Conservation (phyloP, 163 green algal genomes). For the Chlamydomonas reinhardtii region DNA sequence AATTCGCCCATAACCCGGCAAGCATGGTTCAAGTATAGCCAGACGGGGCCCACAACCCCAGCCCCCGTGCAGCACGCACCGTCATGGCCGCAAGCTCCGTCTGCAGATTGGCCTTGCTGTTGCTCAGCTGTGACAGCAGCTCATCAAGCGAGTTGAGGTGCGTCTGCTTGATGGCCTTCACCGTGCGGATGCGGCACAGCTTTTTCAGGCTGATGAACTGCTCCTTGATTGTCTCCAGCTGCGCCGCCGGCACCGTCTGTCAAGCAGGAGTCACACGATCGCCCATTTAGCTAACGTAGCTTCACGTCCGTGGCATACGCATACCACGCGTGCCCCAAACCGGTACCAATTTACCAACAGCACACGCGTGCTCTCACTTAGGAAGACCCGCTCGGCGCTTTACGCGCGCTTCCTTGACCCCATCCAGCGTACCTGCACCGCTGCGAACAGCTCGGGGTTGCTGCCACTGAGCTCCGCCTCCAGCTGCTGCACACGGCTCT, state of each 20-base stretch:
- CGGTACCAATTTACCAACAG: too few species aligned
- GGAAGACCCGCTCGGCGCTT: too few species aligned
- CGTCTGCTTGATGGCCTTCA: constrained; percentile 41
- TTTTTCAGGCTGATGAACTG: constrained; percentile 53
- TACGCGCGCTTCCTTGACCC: too few species aligned
- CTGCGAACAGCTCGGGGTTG: constrained; percentile 31
- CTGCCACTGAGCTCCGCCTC: constrained; percentile 20
- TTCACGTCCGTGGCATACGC: too few species aligned
- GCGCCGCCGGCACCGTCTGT: neutral
- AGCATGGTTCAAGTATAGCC: too few species aligned
- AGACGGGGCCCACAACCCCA: too few species aligned
- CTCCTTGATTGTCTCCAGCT: constrained; percentile 46
- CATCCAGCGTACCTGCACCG: constrained; percentile 19
- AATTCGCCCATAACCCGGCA: too few species aligned
- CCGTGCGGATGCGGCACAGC: constrained; percentile 44
- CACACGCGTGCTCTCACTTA: too few species aligned
- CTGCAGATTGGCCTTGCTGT: constrained; percentile 4
- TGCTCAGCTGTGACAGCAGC: neutral
- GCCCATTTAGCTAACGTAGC: too few species aligned
- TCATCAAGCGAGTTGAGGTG: constrained; percentile 5
- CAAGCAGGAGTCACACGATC: too few species aligned
- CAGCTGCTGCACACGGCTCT: constrained; percentile 13
- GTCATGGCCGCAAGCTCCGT: constrained; percentile 12
- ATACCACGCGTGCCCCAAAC: too few species aligned
- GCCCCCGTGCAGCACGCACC: neutral